Base-by-base conservation (phyloP, 345 rosid species). In the Citrus unshiu region DNA sequence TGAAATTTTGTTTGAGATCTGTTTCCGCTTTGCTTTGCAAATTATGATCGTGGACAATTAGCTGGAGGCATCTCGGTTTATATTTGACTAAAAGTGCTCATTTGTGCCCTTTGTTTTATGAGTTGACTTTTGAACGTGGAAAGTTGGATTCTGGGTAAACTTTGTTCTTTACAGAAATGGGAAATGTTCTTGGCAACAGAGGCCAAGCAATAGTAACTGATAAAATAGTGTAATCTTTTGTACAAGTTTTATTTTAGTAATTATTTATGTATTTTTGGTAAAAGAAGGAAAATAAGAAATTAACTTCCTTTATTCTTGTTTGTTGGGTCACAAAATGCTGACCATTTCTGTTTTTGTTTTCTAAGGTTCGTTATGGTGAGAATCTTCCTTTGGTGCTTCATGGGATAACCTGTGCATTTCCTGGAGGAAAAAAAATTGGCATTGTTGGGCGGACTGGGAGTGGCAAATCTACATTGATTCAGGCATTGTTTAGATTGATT, bases 391-490 rank as follows among this genome's bases (percentile, higher is more conserved):
- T 89, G 79, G 99, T 97, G 64, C 98, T 94, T 80, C 98, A 89
- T 79, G 98, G 97, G 71, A 78, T 96, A 77, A 86, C 85, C 81
- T 90, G 98, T 79, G 77, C 83, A 71, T 97, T 97, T 86, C 98
- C 99, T 2, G 99, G 99, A 60, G 98, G 99, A 21, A 92, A 86
- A 77, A 97, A 94, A 83, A 97, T 94, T 77, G 99, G 99, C 63
- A 97, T 97, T 80, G 99, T 97, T 76, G 99, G 99, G 69, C 87
- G 99, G 77, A 97, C 99, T 5, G 99, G 99, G 75, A 97, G 99
- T 21, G 99, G 99, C 37, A 97, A 97, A 86, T 97, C 99, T 4
- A 97, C 99, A 6, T 73, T 97, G 87, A 94, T 94, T 85, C 99
- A 97, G 84, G 98, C 99, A 85, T 85, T 97, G 78, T 97, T 97